These are phyloP conservation scores for Blastobotrys illinoisensis DNA, from an alignment of 1,139 yeast genomes.

Conservation along the genomic window DNA sequence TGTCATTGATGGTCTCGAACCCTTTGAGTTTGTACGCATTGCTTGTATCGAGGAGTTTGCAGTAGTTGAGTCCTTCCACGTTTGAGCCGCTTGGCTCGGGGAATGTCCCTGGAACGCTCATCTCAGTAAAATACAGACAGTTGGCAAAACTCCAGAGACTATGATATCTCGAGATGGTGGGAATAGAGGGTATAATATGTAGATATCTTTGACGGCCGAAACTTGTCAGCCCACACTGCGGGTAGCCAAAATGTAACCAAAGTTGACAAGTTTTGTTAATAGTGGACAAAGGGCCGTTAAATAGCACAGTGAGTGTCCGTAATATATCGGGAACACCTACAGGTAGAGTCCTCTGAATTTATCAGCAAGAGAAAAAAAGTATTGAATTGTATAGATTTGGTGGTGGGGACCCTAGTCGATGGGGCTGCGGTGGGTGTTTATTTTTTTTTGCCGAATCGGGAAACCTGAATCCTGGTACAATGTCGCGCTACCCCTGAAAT, in stretches of 20 bases:
- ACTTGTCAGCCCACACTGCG: too few species aligned
- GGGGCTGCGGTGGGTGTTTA: neutral
- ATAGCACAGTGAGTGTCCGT: neutral
- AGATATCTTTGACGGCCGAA: too few species aligned
- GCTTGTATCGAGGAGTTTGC: constrained; percentile 16
- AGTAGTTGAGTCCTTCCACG: neutral
- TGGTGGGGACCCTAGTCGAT: neutral
- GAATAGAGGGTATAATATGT: too few species aligned
- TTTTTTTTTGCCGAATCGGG: neutral
- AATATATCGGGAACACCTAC: neutral
- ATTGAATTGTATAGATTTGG: neutral
- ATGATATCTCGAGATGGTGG: too few species aligned
- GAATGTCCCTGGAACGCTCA: neutral
- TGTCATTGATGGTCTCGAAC: constrained; percentile 33
- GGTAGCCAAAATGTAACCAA: too few species aligned
- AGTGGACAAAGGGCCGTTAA: too few species aligned
- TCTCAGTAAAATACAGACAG: too few species aligned
- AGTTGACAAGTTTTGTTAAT: too few species aligned
- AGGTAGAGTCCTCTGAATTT: neutral
- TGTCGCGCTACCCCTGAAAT: neutral
- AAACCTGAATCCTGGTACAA: neutral
- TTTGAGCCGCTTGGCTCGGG: constrained; percentile 1
- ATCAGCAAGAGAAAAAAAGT: neutral
- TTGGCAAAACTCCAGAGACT: too few species aligned
- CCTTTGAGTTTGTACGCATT: constrained; percentile 27